Percentiles rank a stretch among this genome's conserved stretches.
These are phyloP conservation scores for Sphagnum magellanicum DNA, from an alignment of 228 moss, liverwort and hornwort species.

Conservation along the genomic window DNA sequence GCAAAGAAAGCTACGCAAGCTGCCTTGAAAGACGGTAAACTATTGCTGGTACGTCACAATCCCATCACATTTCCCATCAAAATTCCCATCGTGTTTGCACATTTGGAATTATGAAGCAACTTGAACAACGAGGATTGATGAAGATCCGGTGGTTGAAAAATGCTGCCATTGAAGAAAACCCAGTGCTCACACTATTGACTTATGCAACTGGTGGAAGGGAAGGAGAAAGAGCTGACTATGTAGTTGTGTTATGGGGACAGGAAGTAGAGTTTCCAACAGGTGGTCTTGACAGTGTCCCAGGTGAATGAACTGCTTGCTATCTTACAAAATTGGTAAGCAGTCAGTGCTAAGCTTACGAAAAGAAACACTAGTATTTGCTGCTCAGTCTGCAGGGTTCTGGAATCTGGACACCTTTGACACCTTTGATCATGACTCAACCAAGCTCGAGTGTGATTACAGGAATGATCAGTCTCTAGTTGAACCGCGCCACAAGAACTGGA, in stretches of 20 bases:
- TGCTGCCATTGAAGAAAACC: no score
- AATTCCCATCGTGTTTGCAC: neutral
- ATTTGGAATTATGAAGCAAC: neutral
- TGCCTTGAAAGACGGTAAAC: conserved; percentile 79
- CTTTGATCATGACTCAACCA: no score
- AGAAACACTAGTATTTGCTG: neutral
- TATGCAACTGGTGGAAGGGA: neutral
- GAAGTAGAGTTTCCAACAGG: conserved; percentile 99
- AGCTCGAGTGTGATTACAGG: no score
- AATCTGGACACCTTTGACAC: no score
- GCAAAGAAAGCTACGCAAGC: conserved; percentile 55
- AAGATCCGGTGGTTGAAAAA: no score
- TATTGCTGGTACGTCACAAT: conserved; percentile 57
- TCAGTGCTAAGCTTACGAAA: conserved; percentile 14
- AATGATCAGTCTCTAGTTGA: no score
- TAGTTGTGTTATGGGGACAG: conserved; percentile 28
- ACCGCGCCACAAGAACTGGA: no score
- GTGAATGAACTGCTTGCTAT: conserved; percentile 62
- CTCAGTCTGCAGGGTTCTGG: no score
- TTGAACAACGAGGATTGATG: neutral
- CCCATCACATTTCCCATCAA: neutral
- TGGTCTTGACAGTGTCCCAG: conserved; percentile 90
- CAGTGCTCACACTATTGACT: neutral
- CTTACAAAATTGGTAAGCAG: conserved; percentile 38
- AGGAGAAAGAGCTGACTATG: neutral